Conservation (phyloP, 768 basidiomycete genomes). For the Lactarius trivialis region DNA sequence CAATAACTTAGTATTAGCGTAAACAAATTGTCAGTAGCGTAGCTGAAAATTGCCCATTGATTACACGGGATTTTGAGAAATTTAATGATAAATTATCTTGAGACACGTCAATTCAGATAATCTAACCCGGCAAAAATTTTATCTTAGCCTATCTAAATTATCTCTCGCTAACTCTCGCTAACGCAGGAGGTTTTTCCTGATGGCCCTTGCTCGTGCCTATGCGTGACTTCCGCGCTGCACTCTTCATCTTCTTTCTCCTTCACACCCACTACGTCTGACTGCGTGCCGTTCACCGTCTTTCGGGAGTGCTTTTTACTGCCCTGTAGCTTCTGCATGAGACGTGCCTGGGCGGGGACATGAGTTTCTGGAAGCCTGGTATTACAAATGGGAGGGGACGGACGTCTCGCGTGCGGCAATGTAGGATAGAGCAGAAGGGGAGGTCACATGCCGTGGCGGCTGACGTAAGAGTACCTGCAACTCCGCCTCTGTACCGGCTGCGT, state of each 20-base stretch:
- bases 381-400: neutral
- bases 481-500: conserved; percentile 30
- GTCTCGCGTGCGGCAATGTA: neutral
- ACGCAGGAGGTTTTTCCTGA: too few relatives aligned
- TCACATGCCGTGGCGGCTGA: conserved; percentile 59
- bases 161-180: too few relatives aligned
- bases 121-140: too few relatives aligned
- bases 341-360: conserved; percentile 30
- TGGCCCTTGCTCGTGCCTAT: conserved; percentile 51
- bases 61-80: too few relatives aligned
- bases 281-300: conserved; percentile 35
- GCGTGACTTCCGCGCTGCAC: conserved; percentile 36
- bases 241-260: conserved; percentile 33
- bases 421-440: neutral
- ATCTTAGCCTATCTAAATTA: too few relatives aligned
- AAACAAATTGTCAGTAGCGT: too few relatives aligned
- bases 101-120: too few relatives aligned
- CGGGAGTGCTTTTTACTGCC: conserved; percentile 44
- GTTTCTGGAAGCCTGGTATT: conserved; percentile 47
- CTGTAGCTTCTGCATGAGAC: conserved; percentile 53
- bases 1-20: too few relatives aligned
- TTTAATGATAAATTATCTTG: too few relatives aligned
- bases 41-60: too few relatives aligned
- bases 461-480: conserved; percentile 64
- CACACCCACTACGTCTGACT: neutral